A percentile compares a stretch with the other conserved stretches of the same genome.
Evolutionary conservation across 2,329 filamentous ascomycete genomes (phyloP).

Genomic region (Pseudogymnoascus sp.): DNA sequence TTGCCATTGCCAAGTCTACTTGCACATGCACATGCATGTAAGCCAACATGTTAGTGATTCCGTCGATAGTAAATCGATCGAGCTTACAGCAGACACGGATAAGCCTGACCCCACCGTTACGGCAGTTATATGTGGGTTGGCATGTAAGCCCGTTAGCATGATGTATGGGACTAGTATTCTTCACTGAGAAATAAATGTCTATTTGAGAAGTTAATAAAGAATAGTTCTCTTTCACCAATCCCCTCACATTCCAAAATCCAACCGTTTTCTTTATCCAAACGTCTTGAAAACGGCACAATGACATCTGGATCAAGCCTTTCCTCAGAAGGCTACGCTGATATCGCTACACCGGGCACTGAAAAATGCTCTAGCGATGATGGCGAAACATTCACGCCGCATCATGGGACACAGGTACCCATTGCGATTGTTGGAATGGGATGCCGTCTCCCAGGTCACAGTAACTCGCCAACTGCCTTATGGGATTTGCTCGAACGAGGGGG

Average conservation of each 20-base stretch:
- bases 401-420: neutral
- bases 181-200: neutral
- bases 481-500: conserved; percentile 10
- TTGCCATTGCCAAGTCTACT: neutral
- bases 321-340: neutral
- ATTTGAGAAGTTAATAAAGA: neutral
- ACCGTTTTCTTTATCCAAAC: neutral
- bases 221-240: neutral
- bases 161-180: neutral
- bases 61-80: neutral
- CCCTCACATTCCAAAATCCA: neutral
- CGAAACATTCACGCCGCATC: neutral
- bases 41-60: neutral
- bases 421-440: neutral
- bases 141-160: no score
- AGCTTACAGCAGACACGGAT: neutral
- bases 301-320: neutral
- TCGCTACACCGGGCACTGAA: neutral
- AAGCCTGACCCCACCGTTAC: neutral
- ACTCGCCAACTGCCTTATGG: conserved; percentile 11
- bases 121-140: neutral
- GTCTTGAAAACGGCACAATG: neutral
- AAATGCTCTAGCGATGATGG: neutral
- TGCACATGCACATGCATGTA: neutral
- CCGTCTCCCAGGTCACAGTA: conserved; percentile 12